A percentile compares a stretch with the other conserved stretches of the same genome.
phyloP scores from a whole-genome alignment of 1,139 yeast species.

The Protomyces pachydermus region DNA sequence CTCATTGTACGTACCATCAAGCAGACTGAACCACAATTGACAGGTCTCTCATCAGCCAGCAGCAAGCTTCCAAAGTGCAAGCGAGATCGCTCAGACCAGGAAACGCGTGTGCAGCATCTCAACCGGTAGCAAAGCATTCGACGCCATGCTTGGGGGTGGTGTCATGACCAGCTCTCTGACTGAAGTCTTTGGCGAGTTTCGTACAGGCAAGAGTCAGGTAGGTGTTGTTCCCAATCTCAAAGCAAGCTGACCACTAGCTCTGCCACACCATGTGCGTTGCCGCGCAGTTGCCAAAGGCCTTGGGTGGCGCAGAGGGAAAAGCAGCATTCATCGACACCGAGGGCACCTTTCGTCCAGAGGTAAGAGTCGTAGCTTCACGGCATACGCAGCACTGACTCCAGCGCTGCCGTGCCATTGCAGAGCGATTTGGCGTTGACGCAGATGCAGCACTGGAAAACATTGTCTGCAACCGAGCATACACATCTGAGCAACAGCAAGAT shows the following conservation, averaged over 20 bases:
- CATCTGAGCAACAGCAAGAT: slow-evolving; percentile 22
- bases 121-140: slow-evolving; percentile 54
- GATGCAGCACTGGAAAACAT: slow-evolving; percentile 46
- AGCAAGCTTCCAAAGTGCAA: slow-evolving; percentile 53
- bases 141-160: slow-evolving; percentile 51
- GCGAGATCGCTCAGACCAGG: slow-evolving; percentile 50
- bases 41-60: slow-evolving; percentile 29
- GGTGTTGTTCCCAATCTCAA: background rate
- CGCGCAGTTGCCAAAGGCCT: slow-evolving; percentile 50
- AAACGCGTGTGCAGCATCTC: slow-evolving; percentile 47
- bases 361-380: slow-evolving; percentile 12
- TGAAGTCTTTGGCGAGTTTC: slow-evolving; percentile 59
- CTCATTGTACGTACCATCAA: slow-evolving; percentile 44
- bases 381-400: background rate
- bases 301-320: slow-evolving; percentile 61
- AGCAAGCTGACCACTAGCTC: slow-evolving; percentile 56
- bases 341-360: slow-evolving; percentile 40
- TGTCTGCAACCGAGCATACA: slow-evolving; percentile 44
- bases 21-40: slow-evolving; percentile 4
- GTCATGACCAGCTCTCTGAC: slow-evolving; percentile 58
- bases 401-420: slow-evolving; percentile 52
- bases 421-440: slow-evolving; percentile 52
- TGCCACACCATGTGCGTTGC: slow-evolving; percentile 59
- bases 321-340: slow-evolving; percentile 59
- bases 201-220: slow-evolving; percentile 35